Percentiles rank a stretch among this genome's conserved stretches.
phyloP scores from a whole-genome alignment of 345 rosid species.

The Dipteronia sinensis region DNA sequence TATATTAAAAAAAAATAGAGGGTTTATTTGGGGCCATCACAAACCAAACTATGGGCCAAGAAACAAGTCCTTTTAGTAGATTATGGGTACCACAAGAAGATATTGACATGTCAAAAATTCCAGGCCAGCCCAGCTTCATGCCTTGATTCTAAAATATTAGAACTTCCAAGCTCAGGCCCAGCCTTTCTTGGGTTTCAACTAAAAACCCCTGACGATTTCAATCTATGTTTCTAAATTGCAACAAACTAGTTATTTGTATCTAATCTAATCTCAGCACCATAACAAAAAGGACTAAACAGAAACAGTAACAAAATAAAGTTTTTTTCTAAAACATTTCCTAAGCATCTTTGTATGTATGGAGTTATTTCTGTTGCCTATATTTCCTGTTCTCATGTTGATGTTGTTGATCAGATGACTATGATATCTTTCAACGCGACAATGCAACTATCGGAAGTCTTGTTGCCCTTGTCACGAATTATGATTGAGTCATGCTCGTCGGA shows the following conservation, averaged over 20 bases:
- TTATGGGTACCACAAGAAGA: too few relatives aligned
- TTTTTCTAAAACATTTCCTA: background rate
- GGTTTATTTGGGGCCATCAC: too few relatives aligned
- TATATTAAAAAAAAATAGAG: too few relatives aligned
- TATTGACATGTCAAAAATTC: too few relatives aligned
- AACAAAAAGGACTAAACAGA: background rate
- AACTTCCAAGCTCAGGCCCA: too few relatives aligned
- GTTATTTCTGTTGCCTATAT: conserved; percentile 1
- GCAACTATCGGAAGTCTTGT: conserved; percentile 9
- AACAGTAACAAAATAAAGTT: background rate
- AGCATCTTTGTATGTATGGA: background rate
- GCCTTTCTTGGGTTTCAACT: too few relatives aligned
- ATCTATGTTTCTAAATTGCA: background rate
- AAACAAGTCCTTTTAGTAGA: too few relatives aligned
- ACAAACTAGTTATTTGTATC: background rate
- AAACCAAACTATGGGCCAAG: too few relatives aligned
- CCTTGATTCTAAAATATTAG: too few relatives aligned
- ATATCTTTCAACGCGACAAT: conserved; percentile 40
- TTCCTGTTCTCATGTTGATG: background rate
- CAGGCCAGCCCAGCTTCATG: too few relatives aligned
- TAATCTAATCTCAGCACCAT: too few relatives aligned
- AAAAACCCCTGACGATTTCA: background rate
- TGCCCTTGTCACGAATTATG: conserved; percentile 18
- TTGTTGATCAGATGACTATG: background rate
- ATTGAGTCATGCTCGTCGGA: conserved; percentile 6